These are phyloP conservation scores for Elaeagnus macrophylla DNA, from an alignment of 306 rosid genomes.

Conservation along the genomic window DNA sequence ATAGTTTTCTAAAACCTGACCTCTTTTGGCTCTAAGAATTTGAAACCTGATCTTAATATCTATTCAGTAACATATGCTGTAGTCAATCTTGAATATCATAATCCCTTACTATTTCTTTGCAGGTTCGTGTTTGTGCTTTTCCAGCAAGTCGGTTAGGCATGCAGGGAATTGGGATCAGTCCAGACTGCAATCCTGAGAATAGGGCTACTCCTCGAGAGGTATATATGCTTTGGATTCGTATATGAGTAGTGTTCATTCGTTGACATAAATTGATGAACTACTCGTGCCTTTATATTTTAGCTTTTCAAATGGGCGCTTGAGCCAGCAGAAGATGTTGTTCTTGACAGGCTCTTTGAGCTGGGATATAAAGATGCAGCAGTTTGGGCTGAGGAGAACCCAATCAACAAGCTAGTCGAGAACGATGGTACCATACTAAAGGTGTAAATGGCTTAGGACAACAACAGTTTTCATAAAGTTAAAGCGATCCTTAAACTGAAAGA, in stretches of 20 bases:
- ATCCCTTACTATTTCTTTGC: constrained; percentile 7
- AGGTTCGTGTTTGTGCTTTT: constrained; percentile 86
- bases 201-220: constrained; percentile 52
- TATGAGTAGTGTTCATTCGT: background rate
- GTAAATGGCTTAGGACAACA: constrained; percentile 24
- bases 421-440: constrained; percentile 14
- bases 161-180: constrained; percentile 58
- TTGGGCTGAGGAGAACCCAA: constrained; percentile 79
- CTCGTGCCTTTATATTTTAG: constrained; percentile 17
- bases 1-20: too few relatives aligned
- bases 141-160: constrained; percentile 70
- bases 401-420: constrained; percentile 47
- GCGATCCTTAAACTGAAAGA: constrained; percentile 11
- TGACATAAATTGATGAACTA: constrained; percentile 1
- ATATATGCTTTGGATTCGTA: background rate
- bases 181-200: constrained; percentile 53
- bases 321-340: constrained; percentile 75
- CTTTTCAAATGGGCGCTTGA: constrained; percentile 66
- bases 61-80: too few relatives aligned
- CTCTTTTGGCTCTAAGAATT: too few relatives aligned
- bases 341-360: constrained; percentile 67
- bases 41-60: too few relatives aligned
- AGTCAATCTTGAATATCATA: background rate
- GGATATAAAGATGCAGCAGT: constrained; percentile 81
- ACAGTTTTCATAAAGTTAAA: background rate